These are phyloP conservation scores for Hermanozyma aechmeae DNA, from an alignment of 805 yeast species.

Conservation along the genomic window DNA sequence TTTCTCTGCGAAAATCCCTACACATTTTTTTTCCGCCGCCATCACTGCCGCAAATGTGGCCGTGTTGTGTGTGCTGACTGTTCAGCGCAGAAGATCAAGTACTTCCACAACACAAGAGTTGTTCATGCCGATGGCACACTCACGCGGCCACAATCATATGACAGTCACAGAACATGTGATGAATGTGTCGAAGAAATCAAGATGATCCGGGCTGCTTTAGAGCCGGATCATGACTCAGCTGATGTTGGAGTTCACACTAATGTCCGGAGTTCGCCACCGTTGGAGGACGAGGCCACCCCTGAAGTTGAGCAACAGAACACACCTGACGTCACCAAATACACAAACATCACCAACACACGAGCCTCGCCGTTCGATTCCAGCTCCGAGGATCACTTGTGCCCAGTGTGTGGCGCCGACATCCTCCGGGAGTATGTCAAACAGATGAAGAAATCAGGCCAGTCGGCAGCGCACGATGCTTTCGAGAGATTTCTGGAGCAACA, in stretches of 20 bases:
- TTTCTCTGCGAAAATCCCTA: conserved; percentile 44
- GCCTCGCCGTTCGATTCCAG: no score
- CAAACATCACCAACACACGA: no score
- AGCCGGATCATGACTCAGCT: no score
- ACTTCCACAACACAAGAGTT: conserved; percentile 12
- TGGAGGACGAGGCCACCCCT: no score
- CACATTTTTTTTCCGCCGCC: conserved; percentile 60
- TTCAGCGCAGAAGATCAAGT: conserved; percentile 39
- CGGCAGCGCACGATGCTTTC: conserved; percentile 12
- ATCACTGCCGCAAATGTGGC: conserved; percentile 82
- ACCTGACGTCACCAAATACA: no score
- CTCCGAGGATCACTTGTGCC: conserved; percentile 29
- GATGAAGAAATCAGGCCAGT: conserved; percentile 6
- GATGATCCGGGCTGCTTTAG: conserved; percentile 13
- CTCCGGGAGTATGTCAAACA: conserved; percentile 11
- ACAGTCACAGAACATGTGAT: conserved; percentile 61
- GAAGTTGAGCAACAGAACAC: no score
- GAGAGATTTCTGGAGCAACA: conserved; percentile 50
- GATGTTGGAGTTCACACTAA: no score
- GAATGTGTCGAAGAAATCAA: conserved; percentile 51
- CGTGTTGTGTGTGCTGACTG: conserved; percentile 67
- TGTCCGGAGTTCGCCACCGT: no score
- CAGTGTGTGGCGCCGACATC: conserved; percentile 31
- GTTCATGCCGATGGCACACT: conserved; percentile 9
- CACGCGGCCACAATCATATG: conserved; percentile 5